Evolutionary conservation across 2,329 filamentous ascomycete genomes (phyloP), one percentile per base, ranked within the genome.

Genomic region (Trichoderma semiorbis): DNA sequence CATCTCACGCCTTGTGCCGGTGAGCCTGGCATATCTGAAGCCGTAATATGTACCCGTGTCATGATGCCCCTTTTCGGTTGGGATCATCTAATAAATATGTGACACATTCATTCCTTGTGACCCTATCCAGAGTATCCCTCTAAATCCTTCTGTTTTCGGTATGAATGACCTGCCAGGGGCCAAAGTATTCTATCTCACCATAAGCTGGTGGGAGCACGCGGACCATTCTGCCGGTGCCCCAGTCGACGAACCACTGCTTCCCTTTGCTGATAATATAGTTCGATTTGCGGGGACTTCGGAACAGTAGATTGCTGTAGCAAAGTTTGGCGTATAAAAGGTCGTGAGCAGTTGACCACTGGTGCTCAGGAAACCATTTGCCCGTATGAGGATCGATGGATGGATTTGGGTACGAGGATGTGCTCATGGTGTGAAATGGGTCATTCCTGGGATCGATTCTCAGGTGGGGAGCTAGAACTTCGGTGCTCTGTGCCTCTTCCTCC

Each of bases 311-410:
- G n/a, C 85, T 85, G 78, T 89, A 89, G 79, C 88, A 90, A 11
- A 88, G 82, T 78, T 87, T 88, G 66, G 88, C 88, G 72, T 90
- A 90, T 32, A 89, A 80, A 79, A 88, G 83, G 75, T 90, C 88
- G 78, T 89, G 87, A 39, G 84, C 84, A 58, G 80, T 80, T 7
- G 86, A 86, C 87, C 87, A 89, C 66, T 82, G 79, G 75, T 89
- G 86, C 72, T 84, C 81, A 2, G 88, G 88, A 62, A 83, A 80
- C 88, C 88, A 90, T 77, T 90, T 90, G 50, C 81, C 87, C 14
- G 85, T 85, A 55, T 81, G 81, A 7, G 83, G 81, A 72, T 86
- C 83, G 70, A 86, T 79, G 26, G 81, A 82, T 34, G 82, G 80
- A 74, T 86, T 83, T 12, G 80, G 81, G 73, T 84, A 85, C 21